These are phyloP conservation scores for Cornus kousa DNA, from an alignment of 148 eudicot genomes.

Conservation along the genomic window DNA sequence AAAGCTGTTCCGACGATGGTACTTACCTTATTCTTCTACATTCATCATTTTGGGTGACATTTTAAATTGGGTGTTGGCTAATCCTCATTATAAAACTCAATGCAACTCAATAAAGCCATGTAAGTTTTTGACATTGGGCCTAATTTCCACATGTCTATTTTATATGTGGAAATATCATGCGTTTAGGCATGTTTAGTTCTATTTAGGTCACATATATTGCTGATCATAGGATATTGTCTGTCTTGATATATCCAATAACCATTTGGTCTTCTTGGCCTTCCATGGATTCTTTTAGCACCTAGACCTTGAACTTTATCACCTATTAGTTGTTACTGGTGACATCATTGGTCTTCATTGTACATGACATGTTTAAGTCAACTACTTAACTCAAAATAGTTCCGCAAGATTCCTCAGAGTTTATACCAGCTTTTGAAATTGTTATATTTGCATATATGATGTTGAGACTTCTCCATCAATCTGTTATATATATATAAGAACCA, in stretches of 20 bases:
- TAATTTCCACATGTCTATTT: background rate
- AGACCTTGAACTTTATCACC: background rate
- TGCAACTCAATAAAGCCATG: background rate
- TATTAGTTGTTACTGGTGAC: background rate
- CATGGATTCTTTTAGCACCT: background rate
- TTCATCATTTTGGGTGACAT: background rate
- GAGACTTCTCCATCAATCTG: background rate
- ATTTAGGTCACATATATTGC: too few relatives aligned
- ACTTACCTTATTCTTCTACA: background rate
- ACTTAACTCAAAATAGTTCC: too few relatives aligned
- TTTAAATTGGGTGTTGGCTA: too few relatives aligned
- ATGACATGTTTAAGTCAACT: too few relatives aligned
- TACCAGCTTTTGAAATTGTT: background rate
- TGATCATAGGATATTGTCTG: background rate
- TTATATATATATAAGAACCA: background rate
- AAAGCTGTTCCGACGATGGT: conserved; percentile 26
- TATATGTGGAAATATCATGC: background rate
- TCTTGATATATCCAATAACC: too few relatives aligned
- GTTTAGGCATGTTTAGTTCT: background rate
- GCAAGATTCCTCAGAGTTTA: background rate
- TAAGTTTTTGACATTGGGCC: background rate
- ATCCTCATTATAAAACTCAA: background rate
- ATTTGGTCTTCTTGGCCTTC: background rate
- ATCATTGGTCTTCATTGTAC: background rate
- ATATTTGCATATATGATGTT: background rate